Percentiles rank a stretch among this genome's conserved stretches.
Evolutionary conservation across 208 protist genomes (phyloP).

Genomic region (Dictyostelium gargantuum): DNA sequence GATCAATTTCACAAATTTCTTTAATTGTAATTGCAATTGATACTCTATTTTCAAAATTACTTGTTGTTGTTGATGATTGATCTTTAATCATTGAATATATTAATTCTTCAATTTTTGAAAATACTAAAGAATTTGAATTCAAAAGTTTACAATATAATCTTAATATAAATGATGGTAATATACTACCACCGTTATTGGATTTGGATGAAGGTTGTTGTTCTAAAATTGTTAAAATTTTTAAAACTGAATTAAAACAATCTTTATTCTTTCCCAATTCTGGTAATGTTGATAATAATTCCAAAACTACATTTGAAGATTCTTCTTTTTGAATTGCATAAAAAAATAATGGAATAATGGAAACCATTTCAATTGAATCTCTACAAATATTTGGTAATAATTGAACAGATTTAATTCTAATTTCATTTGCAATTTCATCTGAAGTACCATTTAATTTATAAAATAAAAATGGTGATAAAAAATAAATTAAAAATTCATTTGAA

Average conservation of each 20-base stretch:
- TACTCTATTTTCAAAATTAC: background rate
- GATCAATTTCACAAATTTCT: conserved; percentile 14
- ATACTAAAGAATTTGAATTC: background rate
- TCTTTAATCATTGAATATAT: background rate
- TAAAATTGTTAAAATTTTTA: background rate
- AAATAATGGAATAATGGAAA: conserved; percentile 6
- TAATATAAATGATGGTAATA: background rate
- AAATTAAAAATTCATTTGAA: conserved; percentile 28
- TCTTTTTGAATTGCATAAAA: conserved; percentile 8
- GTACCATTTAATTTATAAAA: background rate
- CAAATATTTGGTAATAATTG: background rate
- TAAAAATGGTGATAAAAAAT: conserved; percentile 16
- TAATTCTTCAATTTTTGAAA: conserved; percentile 27
- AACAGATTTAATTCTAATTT: background rate
- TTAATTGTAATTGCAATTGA: background rate
- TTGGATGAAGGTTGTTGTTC: background rate
- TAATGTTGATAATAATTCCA: background rate
- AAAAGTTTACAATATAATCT: background rate
- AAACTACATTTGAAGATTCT: background rate
- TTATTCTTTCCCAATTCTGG: background rate
- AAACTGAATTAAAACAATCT: background rate
- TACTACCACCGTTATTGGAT: background rate
- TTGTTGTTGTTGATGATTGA: background rate
- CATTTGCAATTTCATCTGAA: background rate
- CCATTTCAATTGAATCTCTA: background rate